These are phyloP conservation scores for Claviceps lovelessii DNA, from an alignment of 2,329 filamentous ascomycete species.

Conservation along the genomic window DNA sequence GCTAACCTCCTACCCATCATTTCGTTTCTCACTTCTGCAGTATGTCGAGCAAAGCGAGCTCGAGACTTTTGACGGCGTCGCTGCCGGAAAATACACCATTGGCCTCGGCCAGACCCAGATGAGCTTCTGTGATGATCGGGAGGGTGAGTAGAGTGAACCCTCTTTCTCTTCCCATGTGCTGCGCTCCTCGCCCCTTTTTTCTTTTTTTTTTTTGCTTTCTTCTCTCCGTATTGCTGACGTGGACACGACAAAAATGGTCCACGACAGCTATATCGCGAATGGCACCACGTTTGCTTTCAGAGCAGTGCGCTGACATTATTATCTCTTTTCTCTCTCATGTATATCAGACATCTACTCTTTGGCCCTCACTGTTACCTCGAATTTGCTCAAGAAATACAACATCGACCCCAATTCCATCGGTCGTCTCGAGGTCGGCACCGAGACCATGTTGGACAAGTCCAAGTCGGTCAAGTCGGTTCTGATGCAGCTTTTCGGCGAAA, in stretches of 20 bases:
- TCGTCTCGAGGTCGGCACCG: slow-evolving; percentile 71
- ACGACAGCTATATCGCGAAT: too few species aligned
- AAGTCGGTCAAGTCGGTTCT: slow-evolving; percentile 82
- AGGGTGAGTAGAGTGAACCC: slow-evolving; percentile 42
- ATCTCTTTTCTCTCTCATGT: background rate
- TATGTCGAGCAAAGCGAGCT: slow-evolving; percentile 74
- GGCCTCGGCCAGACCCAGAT: slow-evolving; percentile 83
- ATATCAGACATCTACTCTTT: slow-evolving; percentile 71
- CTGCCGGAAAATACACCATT: slow-evolving; percentile 76
- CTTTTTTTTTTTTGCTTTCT: too few species aligned
- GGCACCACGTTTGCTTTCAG: background rate
- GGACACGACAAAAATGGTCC: background rate
- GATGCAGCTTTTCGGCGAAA: slow-evolving; percentile 75
- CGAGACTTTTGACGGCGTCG: slow-evolving; percentile 75
- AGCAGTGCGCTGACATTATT: background rate
- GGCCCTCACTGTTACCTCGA: slow-evolving; percentile 62
- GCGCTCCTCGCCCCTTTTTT: slow-evolving; percentile 1
- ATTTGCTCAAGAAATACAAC: slow-evolving; percentile 69
- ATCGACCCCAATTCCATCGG: slow-evolving; percentile 67
- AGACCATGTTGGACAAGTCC: slow-evolving; percentile 78
- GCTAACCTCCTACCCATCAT: slow-evolving; percentile 11
- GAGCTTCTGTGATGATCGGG: slow-evolving; percentile 81
- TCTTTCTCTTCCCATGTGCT: background rate
- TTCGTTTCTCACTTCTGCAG: slow-evolving; percentile 27
- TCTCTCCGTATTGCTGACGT: background rate